Evolutionary conservation across 768 basidiomycete species (phyloP).

Genomic region (Boletellus emodensis): DNA sequence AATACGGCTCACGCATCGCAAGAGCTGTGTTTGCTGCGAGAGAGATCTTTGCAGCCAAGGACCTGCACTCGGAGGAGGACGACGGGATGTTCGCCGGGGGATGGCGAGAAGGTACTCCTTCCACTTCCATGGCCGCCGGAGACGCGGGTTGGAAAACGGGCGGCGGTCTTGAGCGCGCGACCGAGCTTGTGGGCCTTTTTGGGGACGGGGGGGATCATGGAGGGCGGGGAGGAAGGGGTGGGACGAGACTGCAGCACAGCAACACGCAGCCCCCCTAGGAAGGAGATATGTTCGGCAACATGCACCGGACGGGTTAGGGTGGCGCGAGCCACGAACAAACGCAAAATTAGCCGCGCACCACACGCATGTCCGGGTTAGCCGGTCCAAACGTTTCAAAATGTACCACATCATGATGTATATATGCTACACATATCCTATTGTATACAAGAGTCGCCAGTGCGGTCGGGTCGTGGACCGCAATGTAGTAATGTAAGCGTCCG

Average conservation of each 20-base stretch:
- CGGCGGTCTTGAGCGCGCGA: constrained; percentile 58
- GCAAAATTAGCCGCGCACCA: no score
- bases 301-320: neutral
- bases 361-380: no score
- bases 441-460: neutral
- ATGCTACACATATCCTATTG: neutral
- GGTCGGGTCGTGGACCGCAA: neutral
- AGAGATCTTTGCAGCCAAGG: constrained; percentile 56
- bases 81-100: constrained; percentile 60
- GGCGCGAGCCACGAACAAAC: no score
- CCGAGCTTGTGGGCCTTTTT: constrained; percentile 50
- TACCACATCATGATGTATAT: neutral
- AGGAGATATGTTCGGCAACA: neutral
- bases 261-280: constrained; percentile 14
- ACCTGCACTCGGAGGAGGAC: constrained; percentile 68
- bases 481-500: no score
- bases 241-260: constrained; percentile 9
- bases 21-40: constrained; percentile 63
- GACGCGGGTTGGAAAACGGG: constrained; percentile 48
- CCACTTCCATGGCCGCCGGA: constrained; percentile 38
- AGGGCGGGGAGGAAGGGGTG: neutral
- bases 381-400: neutral
- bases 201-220: constrained; percentile 33
- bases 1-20: constrained; percentile 69
- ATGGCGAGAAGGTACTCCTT: constrained; percentile 38